Evolutionary conservation across 148 eudicot genomes (phyloP).

Genomic region (Diospyros kaki): DNA sequence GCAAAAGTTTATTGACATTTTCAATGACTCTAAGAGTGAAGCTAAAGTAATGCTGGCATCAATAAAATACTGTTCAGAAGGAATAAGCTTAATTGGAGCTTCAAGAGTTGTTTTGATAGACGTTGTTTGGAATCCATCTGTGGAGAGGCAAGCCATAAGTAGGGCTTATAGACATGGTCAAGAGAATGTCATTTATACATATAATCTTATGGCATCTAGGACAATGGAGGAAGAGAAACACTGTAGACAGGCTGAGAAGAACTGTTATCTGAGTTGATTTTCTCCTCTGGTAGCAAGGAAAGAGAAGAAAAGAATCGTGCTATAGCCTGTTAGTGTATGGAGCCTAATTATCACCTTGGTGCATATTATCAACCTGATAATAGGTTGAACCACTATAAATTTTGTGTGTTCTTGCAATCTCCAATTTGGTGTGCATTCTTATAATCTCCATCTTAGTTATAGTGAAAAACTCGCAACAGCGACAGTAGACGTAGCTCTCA

Average conservation of each 20-base stretch:
- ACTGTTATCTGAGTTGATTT: conserved; percentile 41
- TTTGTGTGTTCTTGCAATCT: too few relatives aligned
- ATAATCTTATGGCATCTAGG: conserved; percentile 40
- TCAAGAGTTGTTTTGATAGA: conserved; percentile 70
- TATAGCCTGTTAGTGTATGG: too few relatives aligned
- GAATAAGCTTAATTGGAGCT: conserved; percentile 62
- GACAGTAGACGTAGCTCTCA: too few relatives aligned
- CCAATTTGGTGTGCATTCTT: too few relatives aligned
- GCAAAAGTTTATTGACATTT: conserved; percentile 24
- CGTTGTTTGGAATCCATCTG: conserved; percentile 64
- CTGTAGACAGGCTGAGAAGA: conserved; percentile 30
- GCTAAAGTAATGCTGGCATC: conserved; percentile 60
- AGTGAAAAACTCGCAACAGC: too few relatives aligned
- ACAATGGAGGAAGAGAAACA: conserved; percentile 35
- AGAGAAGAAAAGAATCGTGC: not conserved
- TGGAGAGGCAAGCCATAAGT: conserved; percentile 66
- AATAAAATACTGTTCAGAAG: conserved; percentile 54
- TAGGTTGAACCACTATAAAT: too few relatives aligned
- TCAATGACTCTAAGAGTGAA: conserved; percentile 40
- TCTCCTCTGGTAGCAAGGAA: conserved; percentile 22
- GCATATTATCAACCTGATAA: too few relatives aligned
- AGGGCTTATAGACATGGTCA: conserved; percentile 66
- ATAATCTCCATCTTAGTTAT: too few relatives aligned
- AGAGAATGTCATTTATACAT: conserved; percentile 42
- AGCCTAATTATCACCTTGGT: too few relatives aligned